A percentile compares a stretch with the other conserved stretches of the same genome.
Evolutionary conservation across 768 basidiomycete genomes (phyloP).

Genomic region (Lactifluus pinguis): DNA sequence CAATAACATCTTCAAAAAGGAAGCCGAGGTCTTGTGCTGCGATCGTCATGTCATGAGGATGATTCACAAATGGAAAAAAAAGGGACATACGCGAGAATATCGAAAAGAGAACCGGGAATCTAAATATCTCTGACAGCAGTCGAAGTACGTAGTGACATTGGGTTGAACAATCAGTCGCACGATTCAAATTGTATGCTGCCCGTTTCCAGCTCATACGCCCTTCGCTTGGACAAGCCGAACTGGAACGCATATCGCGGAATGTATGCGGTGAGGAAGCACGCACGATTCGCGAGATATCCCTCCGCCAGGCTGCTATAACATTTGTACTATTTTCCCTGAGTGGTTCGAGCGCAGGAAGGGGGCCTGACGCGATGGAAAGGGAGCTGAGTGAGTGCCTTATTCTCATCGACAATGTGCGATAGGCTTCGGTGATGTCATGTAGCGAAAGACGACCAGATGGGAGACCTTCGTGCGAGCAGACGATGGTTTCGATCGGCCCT

Average conservation of each 20-base stretch:
- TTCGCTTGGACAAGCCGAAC: not conserved
- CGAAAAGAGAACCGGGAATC: constrained; percentile 5
- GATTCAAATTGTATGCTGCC: not conserved
- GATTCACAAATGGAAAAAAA: not conserved
- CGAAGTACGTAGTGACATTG: constrained; percentile 10
- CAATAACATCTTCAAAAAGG: constrained; percentile 7
- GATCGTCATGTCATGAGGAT: not conserved
- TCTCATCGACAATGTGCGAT: constrained; percentile 7
- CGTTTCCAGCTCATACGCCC: not conserved
- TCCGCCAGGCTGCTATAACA: constrained; percentile 3
- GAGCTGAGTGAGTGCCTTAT: not conserved
- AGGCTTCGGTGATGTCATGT: constrained; percentile 12
- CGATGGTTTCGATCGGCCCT: constrained; percentile 12
- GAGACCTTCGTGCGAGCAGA: not conserved
- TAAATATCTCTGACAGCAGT: constrained; percentile 13
- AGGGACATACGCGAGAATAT: constrained; percentile 4
- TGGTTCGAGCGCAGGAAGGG: constrained; percentile 1
- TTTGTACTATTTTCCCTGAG: not conserved
- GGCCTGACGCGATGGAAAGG: not conserved
- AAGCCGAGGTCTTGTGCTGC: constrained; percentile 7
- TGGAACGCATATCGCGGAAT: not conserved
- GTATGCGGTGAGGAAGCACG: not conserved
- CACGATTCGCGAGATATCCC: constrained; percentile 2
- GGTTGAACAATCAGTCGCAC: not conserved
- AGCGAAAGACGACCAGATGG: constrained; percentile 1